These are phyloP conservation scores for Pogostemon cablin DNA, from an alignment of 257 asterid genomes.

Conservation along the genomic window DNA sequence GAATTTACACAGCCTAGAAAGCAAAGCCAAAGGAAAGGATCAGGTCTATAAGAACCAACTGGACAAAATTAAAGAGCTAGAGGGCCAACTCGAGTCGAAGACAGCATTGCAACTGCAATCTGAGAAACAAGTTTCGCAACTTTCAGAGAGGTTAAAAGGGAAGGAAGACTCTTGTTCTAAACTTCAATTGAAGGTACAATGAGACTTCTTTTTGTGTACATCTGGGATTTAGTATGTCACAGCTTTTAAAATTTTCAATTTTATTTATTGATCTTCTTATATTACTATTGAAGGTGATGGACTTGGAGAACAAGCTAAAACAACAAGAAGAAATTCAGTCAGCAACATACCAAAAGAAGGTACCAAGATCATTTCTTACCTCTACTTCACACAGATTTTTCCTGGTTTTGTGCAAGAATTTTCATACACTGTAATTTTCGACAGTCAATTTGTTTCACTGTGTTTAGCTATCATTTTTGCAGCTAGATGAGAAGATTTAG, in stretches of 20 bases:
- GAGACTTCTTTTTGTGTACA: background rate
- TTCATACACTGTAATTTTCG: background rate
- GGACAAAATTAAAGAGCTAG: constrained; percentile 81
- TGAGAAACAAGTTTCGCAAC: constrained; percentile 67
- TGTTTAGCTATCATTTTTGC: background rate
- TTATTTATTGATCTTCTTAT: background rate
- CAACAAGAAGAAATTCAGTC: constrained; percentile 57
- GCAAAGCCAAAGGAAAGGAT: constrained; percentile 81
- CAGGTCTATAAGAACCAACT: constrained; percentile 65
- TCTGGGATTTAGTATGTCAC: background rate
- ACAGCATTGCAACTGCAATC: constrained; percentile 56
- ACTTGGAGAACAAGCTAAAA: constrained; percentile 76
- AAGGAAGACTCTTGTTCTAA: constrained; percentile 70
- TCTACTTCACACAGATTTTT: background rate
- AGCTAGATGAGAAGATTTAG: constrained; percentile 2
- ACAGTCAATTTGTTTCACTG: background rate
- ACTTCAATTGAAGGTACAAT: constrained; percentile 78
- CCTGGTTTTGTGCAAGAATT: background rate
- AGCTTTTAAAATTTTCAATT: background rate
- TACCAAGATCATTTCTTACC: constrained; percentile 10
- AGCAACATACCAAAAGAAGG: constrained; percentile 70
- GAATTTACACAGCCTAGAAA: constrained; percentile 71
- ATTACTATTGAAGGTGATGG: constrained; percentile 52
- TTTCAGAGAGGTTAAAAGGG: constrained; percentile 71
- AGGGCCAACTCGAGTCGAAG: constrained; percentile 67